Base-by-base conservation (phyloP, 257 asterid species). In the Rauvolfia tetraphylla region DNA sequence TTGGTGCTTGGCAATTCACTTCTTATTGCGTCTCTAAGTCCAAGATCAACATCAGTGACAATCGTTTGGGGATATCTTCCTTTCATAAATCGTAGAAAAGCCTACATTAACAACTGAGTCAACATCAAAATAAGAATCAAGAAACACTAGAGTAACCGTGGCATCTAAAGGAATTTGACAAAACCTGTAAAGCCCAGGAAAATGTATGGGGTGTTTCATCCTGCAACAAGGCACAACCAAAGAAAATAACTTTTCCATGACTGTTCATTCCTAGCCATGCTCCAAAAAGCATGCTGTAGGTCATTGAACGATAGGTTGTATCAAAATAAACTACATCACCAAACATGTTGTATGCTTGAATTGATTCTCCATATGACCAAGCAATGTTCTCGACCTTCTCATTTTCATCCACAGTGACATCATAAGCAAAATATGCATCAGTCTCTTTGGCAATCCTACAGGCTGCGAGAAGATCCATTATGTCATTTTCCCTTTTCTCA, bases 321-420 rank as follows among this genome's bases (percentile, higher is more conserved):
- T 90, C 93, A 74, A 90, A 90, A 81, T 83, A 84, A 36, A 90
- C 86, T 75, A 87, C 93, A 73, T 89, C 93, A 7, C 96, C 93
- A 73, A 87, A 90, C 80, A 77, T 58, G 74, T 82, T 82, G 44
- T 85, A 90, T 34, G 88, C 88, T 48, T 83, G 83, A 62, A 89
- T 74, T 2, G 92, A 87, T 84, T 85, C 89, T 29, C 89, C 89
- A 68, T 79, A 87, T 72, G 88, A 87, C 93, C 92, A 90, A 78
- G 91, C 90, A 81, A 89, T 83, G 71, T 89, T 90, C 88, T 89
- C 91, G 44, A 90, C 89, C 79, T 83, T 87, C 75, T 85, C 93
- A 72, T 83, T 86, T 75, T 81, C 90, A 73, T 86, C 92, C 5
- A 83, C 71, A 74, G 84, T 68, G 80, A 85, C 86, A 62, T 89